Conservation (phyloP, 2,329 filamentous ascomycete genomes). For the Fusarium scirpi region DNA sequence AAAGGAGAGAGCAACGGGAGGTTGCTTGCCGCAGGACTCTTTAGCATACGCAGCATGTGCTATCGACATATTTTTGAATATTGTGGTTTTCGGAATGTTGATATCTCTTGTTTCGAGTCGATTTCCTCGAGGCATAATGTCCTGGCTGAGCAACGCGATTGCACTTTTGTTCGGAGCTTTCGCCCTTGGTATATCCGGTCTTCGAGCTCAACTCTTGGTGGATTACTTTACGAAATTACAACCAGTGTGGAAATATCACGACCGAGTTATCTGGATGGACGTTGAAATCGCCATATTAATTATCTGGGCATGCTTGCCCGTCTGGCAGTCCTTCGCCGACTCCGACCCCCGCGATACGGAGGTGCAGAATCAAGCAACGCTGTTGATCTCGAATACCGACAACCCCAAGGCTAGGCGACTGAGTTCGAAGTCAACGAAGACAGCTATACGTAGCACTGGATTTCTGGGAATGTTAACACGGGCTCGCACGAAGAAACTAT, state of each 20-base stretch:
- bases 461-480: slow-evolving; percentile 1
- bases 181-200: slow-evolving; percentile 52
- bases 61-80: slow-evolving; percentile 61
- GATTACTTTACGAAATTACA: slow-evolving; percentile 51
- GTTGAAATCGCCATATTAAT: slow-evolving; percentile 58
- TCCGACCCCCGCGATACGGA: background rate
- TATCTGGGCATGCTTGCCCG: slow-evolving; percentile 57
- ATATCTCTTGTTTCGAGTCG: slow-evolving; percentile 54
- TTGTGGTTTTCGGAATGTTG: slow-evolving; percentile 58
- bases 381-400: background rate
- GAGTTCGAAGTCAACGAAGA: background rate
- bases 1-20: slow-evolving; percentile 8
- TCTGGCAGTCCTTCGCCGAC: slow-evolving; percentile 45
- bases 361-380: slow-evolving; percentile 35
- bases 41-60: slow-evolving; percentile 58
- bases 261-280: slow-evolving; percentile 58
- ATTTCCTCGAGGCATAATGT: slow-evolving; percentile 55
- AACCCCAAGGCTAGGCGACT: background rate
- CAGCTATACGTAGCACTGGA: background rate
- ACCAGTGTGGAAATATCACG: slow-evolving; percentile 57
- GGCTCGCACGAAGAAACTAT: slow-evolving; percentile 43
- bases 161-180: slow-evolving; percentile 61
- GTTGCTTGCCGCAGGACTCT: slow-evolving; percentile 40
- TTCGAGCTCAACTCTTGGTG: slow-evolving; percentile 52
- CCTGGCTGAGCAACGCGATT: slow-evolving; percentile 57